These are phyloP conservation scores for Chrysochromulina tobinii DNA, from an alignment of 78 protist genomes.

Conservation along the genomic window DNA sequence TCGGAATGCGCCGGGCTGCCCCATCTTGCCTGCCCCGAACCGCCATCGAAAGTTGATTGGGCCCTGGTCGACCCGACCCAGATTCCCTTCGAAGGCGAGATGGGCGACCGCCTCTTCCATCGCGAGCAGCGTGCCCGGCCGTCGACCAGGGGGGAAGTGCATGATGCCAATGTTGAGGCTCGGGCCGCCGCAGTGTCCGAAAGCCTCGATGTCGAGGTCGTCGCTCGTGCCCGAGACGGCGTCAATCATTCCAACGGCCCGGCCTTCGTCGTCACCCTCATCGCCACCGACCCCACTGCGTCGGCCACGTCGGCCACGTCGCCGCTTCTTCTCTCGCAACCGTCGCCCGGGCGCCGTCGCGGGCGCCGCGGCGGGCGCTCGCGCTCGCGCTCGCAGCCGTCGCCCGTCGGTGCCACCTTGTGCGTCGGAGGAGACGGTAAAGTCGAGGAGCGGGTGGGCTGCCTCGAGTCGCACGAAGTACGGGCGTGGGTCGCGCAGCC, in stretches of 20 bases:
- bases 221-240: too few relatives aligned
- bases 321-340: too few relatives aligned
- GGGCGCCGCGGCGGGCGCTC: too few relatives aligned
- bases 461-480: background rate
- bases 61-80: background rate
- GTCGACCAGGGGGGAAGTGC: background rate
- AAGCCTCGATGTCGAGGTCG: background rate
- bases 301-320: too few relatives aligned
- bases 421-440: conserved; percentile 12
- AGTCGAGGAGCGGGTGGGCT: conserved; percentile 1
- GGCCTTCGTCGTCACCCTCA: too few relatives aligned
- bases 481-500: conserved; percentile 21
- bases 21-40: background rate
- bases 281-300: too few relatives aligned
- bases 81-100: too few relatives aligned
- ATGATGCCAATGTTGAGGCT: background rate
- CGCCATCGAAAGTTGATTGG: conserved; percentile 6
- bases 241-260: too few relatives aligned
- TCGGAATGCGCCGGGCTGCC: too few relatives aligned
- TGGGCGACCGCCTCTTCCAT: background rate
- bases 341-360: too few relatives aligned
- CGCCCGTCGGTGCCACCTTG: background rate
- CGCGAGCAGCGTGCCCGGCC: background rate
- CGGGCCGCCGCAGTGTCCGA: background rate
- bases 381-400: background rate